Percentiles rank a stretch among this genome's conserved stretches.
Conservation (phyloP, 768 basidiomycete species). For the Mycena latifolia region DNA sequence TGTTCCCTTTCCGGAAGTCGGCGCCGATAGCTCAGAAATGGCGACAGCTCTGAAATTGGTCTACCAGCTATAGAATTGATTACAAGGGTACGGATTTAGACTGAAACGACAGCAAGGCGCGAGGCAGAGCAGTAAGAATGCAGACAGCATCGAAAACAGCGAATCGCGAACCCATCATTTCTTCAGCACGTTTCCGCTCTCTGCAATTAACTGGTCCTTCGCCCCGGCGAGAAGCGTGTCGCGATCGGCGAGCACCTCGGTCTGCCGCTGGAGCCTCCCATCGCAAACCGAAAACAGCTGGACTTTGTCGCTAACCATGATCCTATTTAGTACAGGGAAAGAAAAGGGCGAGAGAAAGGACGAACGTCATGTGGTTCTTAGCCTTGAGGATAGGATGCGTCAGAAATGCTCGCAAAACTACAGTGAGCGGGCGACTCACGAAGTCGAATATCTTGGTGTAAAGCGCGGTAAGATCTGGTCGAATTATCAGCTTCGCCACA, state of each 20-base stretch:
- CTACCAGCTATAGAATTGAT: no score
- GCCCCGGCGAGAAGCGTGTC: constrained; percentile 52
- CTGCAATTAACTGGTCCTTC: constrained; percentile 49
- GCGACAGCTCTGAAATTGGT: no score
- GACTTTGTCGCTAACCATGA: constrained; percentile 57
- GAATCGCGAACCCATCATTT: no score
- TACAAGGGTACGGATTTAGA: no score
- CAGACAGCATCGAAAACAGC: no score
- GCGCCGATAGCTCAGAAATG: no score
- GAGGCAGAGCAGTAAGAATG: no score
- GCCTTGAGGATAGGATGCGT: constrained; percentile 44
- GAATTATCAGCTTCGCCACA: background rate
- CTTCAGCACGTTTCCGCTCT: no score
- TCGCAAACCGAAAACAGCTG: constrained; percentile 60
- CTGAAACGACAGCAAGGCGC: no score
- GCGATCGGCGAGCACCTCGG: constrained; percentile 53
- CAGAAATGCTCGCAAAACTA: background rate
- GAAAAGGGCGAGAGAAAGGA: constrained; percentile 11
- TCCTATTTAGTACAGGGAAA: background rate
- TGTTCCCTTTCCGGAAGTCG: no score
- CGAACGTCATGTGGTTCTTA: constrained; percentile 65
- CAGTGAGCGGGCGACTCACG: constrained; percentile 47
- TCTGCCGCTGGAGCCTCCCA: constrained; percentile 55
- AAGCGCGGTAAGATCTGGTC: constrained; percentile 55
- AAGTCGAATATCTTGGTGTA: constrained; percentile 63